Evolutionary conservation across 345 rosid species (phyloP).

Genomic region (Erysimum cheiranthoides): DNA sequence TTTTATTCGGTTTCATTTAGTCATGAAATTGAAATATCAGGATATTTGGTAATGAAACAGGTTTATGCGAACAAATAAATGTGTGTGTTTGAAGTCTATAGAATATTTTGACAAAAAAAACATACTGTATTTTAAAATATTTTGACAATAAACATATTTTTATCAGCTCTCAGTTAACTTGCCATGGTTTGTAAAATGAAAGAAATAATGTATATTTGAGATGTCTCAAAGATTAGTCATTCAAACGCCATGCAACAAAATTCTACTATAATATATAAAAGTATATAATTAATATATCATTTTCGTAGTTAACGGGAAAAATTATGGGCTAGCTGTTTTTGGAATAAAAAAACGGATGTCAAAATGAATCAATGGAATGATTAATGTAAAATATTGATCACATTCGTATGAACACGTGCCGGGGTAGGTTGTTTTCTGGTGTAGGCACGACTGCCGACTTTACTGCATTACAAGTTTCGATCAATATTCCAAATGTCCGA

Average conservation of each 20-base stretch:
- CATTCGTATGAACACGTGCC: slow-evolving; percentile 24
- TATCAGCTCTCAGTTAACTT: not conserved
- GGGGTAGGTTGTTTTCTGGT: slow-evolving; percentile 44
- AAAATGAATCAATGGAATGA: slow-evolving; percentile 22
- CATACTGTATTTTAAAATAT: not conserved
- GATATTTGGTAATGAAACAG: not conserved
- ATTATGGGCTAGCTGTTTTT: slow-evolving; percentile 8
- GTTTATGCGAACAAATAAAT: too few species aligned
- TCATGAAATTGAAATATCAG: too few species aligned
- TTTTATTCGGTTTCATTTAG: too few species aligned
- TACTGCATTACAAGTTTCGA: slow-evolving; percentile 35
- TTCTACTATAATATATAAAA: not conserved
- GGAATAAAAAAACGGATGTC: slow-evolving; percentile 10
- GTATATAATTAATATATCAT: not conserved
- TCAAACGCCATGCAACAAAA: not conserved
- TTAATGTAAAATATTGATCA: not conserved
- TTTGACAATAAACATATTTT: not conserved
- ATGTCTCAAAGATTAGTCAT: not conserved
- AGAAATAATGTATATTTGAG: not conserved
- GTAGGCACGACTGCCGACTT: slow-evolving; percentile 44
- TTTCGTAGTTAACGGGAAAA: not conserved
- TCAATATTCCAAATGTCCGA: slow-evolving; percentile 19
- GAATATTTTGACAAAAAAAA: too few species aligned
- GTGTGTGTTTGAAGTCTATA: too few species aligned
- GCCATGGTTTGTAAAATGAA: not conserved